A percentile compares a stretch with the other conserved stretches of the same genome.
These are phyloP conservation scores for Magnusiomyces suaveolens DNA, from an alignment of 1,139 yeast genomes.

Conservation along the genomic window DNA sequence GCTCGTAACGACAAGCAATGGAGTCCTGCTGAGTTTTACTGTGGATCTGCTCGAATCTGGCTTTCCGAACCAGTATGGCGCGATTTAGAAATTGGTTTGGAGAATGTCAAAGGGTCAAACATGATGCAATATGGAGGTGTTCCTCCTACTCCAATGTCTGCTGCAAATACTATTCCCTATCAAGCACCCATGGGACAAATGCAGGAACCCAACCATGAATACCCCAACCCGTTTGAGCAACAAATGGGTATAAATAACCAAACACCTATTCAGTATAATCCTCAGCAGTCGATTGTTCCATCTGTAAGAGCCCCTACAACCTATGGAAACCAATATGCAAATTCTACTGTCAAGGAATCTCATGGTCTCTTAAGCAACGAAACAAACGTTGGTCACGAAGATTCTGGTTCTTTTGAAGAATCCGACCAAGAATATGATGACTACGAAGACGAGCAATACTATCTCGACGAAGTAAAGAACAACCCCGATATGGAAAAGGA, in stretches of 20 bases:
- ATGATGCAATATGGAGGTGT: slow-evolving; percentile 11
- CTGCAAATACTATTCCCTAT: neutral
- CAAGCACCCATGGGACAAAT: neutral
- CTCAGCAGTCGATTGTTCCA: neutral
- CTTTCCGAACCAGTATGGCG: slow-evolving; percentile 33
- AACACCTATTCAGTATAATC: neutral
- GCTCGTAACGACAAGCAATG: slow-evolving; percentile 31
- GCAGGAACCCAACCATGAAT: neutral
- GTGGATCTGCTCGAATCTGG: slow-evolving; percentile 33
- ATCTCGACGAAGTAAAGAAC: slow-evolving; percentile 21
- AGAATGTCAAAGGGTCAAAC: slow-evolving; percentile 17
- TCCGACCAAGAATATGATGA: slow-evolving; percentile 19
- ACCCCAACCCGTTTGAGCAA: slow-evolving; percentile 11
- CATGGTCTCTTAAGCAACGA: slow-evolving; percentile 9
- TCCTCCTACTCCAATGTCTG: slow-evolving; percentile 2
- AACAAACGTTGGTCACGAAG: neutral
- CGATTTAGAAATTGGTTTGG: slow-evolving; percentile 30
- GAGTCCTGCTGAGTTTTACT: slow-evolving; percentile 29
- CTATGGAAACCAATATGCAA: slow-evolving; percentile 11
- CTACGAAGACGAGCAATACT: slow-evolving; percentile 21
- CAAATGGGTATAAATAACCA: neutral
- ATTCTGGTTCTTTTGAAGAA: slow-evolving; percentile 15
- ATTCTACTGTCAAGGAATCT: slow-evolving; percentile 8
- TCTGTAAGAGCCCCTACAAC: neutral
- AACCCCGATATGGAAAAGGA: slow-evolving; percentile 19